A percentile compares a stretch with the other conserved stretches of the same genome.
These are phyloP conservation scores for Akanthomyces lecanii DNA, from an alignment of 2,329 filamentous ascomycete species.

Conservation along the genomic window DNA sequence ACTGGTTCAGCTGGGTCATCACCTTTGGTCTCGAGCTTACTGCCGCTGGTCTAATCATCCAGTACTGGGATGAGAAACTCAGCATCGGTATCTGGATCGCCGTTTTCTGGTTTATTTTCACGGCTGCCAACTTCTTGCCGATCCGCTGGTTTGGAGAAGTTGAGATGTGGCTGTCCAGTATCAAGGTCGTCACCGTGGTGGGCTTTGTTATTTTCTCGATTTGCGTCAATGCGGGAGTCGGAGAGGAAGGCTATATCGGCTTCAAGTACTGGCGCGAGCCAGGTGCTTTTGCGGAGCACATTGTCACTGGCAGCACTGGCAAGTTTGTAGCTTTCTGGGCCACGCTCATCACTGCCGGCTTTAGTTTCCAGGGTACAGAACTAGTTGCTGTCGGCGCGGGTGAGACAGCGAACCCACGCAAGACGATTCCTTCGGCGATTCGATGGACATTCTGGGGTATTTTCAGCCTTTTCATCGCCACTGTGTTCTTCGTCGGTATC, in stretches of 20 bases:
- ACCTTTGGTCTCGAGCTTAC: slow-evolving; percentile 71
- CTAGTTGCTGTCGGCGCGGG: slow-evolving; percentile 75
- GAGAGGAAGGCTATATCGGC: slow-evolving; percentile 65
- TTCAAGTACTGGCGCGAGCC: slow-evolving; percentile 68
- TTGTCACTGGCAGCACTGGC: slow-evolving; percentile 50
- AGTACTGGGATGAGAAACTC: slow-evolving; percentile 63
- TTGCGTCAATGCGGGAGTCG: slow-evolving; percentile 68
- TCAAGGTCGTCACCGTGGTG: slow-evolving; percentile 72
- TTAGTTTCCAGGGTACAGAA: slow-evolving; percentile 69
- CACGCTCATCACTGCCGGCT: slow-evolving; percentile 64
- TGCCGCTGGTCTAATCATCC: slow-evolving; percentile 68
- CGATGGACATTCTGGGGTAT: slow-evolving; percentile 73
- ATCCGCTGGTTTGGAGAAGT: slow-evolving; percentile 71
- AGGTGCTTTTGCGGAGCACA: slow-evolving; percentile 61
- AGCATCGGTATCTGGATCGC: slow-evolving; percentile 69
- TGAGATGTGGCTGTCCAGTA: slow-evolving; percentile 72
- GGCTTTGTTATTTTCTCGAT: slow-evolving; percentile 75
- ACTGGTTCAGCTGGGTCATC: slow-evolving; percentile 75
- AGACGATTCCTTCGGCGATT: slow-evolving; percentile 68
- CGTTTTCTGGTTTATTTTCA: slow-evolving; percentile 69
- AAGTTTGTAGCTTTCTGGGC: slow-evolving; percentile 68
- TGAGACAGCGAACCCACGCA: slow-evolving; percentile 68
- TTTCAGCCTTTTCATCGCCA: slow-evolving; percentile 61
- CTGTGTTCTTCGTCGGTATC: slow-evolving; percentile 67
- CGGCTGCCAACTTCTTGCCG: slow-evolving; percentile 64